phyloP scores from a whole-genome alignment of 805 yeast species.

The Jamesozyma piceae region DNA sequence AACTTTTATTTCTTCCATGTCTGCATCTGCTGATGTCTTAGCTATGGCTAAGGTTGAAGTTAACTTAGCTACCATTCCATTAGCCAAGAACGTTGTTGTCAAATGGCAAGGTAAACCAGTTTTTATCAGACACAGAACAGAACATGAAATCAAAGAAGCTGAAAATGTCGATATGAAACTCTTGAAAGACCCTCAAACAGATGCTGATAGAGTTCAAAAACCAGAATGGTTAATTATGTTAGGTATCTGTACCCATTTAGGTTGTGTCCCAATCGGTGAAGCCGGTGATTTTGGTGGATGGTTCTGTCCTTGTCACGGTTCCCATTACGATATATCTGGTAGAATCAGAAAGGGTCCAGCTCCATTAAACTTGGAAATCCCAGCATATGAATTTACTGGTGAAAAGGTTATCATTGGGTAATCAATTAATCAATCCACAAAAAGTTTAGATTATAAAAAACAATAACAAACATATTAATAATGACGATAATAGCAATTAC shows the following conservation, averaged over 20 bases:
- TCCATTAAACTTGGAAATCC: constrained; percentile 96
- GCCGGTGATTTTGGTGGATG: constrained; percentile 99
- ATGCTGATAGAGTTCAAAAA: constrained; percentile 85
- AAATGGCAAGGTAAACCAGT: constrained; percentile 99
- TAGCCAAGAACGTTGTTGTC: constrained; percentile 94
- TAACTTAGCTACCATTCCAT: constrained; percentile 84
- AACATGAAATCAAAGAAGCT: constrained; percentile 89
- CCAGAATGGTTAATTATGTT: constrained; percentile 99
- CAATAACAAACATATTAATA: too few species aligned
- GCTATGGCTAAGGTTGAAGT: constrained; percentile 99
- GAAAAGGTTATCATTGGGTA: constrained; percentile 86
- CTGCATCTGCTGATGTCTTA: constrained; percentile 97
- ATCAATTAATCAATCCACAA: constrained; percentile 7
- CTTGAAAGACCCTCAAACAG: constrained; percentile 92
- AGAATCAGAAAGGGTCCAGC: constrained; percentile 99
- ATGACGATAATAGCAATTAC: neutral
- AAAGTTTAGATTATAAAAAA: neutral
- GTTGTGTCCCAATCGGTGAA: constrained; percentile 99
- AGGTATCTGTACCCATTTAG: constrained; percentile 99
- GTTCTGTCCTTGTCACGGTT: constrained; percentile 99
- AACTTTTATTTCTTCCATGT: constrained; percentile 82
- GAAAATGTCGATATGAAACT: constrained; percentile 63
- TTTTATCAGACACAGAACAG: constrained; percentile 97
- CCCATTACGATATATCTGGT: constrained; percentile 99
- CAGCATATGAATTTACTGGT: constrained; percentile 79